These are phyloP conservation scores for Scedosporium boydii DNA, from an alignment of 2,329 filamentous ascomycete genomes.

Conservation along the genomic window DNA sequence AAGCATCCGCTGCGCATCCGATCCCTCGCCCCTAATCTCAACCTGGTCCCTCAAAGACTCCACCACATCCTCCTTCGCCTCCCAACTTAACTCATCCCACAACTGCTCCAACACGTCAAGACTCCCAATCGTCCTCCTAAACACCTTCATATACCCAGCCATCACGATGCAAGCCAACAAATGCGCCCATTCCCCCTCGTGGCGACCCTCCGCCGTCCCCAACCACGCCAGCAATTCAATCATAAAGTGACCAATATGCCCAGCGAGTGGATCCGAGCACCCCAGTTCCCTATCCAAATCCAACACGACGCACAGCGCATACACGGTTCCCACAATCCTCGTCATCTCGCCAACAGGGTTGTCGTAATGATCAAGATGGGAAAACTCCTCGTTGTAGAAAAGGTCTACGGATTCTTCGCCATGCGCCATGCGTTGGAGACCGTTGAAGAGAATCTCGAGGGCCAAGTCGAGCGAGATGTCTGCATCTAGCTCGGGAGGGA, in stretches of 20 bases:
- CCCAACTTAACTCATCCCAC: conserved; percentile 15
- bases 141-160: conserved; percentile 15
- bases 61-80: conserved; percentile 10
- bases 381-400: too few species aligned
- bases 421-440: too few species aligned
- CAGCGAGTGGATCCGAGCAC: conserved; percentile 16
- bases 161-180: conserved; percentile 12
- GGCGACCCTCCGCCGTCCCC: conserved; percentile 8
- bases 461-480: too few species aligned
- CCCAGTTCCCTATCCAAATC: conserved; percentile 17
- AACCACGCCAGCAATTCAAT: conserved; percentile 14
- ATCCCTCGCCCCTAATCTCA: background rate
- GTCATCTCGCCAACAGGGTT: background rate
- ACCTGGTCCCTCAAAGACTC: background rate
- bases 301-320: conserved; percentile 18
- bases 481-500: too few species aligned
- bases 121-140: conserved; percentile 8
- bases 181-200: background rate
- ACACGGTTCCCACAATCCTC: conserved; percentile 10
- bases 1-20: conserved; percentile 1
- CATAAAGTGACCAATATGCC: conserved; percentile 15
- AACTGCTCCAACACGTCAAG: conserved; percentile 11
- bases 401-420: too few species aligned
- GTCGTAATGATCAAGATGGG: background rate
- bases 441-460: too few species aligned